phyloP scores from a whole-genome alignment of 768 basidiomycete genomes.

The Suillus subluteus region DNA sequence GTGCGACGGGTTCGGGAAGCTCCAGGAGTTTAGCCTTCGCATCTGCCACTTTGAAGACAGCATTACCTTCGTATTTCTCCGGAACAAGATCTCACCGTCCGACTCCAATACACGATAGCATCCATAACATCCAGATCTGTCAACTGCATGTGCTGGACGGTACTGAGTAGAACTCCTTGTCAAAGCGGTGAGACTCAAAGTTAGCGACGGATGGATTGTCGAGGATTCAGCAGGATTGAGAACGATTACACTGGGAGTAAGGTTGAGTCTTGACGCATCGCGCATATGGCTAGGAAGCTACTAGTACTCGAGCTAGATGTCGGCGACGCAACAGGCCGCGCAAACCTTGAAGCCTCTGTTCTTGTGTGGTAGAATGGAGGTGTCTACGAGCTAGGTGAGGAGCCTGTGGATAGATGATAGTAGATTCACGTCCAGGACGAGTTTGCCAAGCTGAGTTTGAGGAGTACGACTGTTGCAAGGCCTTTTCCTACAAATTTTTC shows the following conservation, averaged over 20 bases:
- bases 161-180: too few species aligned
- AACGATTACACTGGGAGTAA: too few species aligned
- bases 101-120: background rate
- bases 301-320: constrained; percentile 53
- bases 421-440: constrained; percentile 55
- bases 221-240: too few species aligned
- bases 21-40: background rate
- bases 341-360: constrained; percentile 96
- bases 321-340: constrained; percentile 91
- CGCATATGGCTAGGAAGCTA: too few species aligned
- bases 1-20: background rate
- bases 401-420: constrained; percentile 53
- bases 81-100: background rate
- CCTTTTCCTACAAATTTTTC: constrained; percentile 73
- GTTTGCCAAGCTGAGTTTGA: constrained; percentile 66
- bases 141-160: too few species aligned
- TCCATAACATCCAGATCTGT: too few species aligned
- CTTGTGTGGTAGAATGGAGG: constrained; percentile 86
- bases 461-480: constrained; percentile 34
- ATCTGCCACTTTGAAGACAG: background rate
- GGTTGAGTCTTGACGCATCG: too few species aligned
- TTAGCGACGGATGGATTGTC: too few species aligned
- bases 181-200: too few species aligned
- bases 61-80: background rate
- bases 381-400: constrained; percentile 75